These are phyloP conservation scores for Trametes meyenii DNA, from an alignment of 768 basidiomycete genomes.

Conservation along the genomic window DNA sequence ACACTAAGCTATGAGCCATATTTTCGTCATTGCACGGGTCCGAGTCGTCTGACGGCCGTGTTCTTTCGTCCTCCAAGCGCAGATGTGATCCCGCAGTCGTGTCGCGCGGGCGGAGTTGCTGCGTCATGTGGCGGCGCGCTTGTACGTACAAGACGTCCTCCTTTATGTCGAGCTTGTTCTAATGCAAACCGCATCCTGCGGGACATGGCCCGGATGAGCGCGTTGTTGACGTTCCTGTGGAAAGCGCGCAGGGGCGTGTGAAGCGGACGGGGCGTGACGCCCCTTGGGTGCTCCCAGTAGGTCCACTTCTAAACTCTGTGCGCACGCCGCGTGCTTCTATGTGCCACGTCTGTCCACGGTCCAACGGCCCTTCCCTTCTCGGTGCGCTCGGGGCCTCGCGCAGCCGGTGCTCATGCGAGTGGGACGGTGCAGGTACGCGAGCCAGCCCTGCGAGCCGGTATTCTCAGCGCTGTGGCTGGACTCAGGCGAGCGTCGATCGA, in stretches of 20 bases:
- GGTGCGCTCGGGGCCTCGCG: neutral
- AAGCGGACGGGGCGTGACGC: neutral
- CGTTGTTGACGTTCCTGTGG: neutral
- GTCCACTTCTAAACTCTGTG: neutral
- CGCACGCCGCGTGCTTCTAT: slow-evolving; percentile 10
- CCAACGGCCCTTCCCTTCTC: neutral
- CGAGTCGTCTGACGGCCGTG: slow-evolving; percentile 8
- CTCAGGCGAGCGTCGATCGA: neutral
- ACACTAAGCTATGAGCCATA: slow-evolving; percentile 12
- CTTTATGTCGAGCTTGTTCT: neutral
- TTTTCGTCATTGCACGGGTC: neutral
- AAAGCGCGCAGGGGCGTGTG: neutral
- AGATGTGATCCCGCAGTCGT: neutral
- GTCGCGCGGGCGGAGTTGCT: neutral
- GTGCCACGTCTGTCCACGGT: slow-evolving; percentile 12
- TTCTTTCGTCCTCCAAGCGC: slow-evolving; percentile 1
- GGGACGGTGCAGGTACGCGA: neutral
- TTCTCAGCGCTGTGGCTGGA: neutral
- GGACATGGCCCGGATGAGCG: neutral
- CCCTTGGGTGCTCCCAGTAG: slow-evolving; percentile 6
- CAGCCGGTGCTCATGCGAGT: neutral
- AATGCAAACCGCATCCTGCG: neutral
- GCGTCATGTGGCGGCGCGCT: slow-evolving; percentile 9
- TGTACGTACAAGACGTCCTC: slow-evolving; percentile 7
- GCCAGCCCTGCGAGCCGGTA: neutral